Percentiles rank a stretch among this genome's conserved stretches.
phyloP scores from a whole-genome alignment of 202 grass and related monocot genomes.

The Setaria italica region DNA sequence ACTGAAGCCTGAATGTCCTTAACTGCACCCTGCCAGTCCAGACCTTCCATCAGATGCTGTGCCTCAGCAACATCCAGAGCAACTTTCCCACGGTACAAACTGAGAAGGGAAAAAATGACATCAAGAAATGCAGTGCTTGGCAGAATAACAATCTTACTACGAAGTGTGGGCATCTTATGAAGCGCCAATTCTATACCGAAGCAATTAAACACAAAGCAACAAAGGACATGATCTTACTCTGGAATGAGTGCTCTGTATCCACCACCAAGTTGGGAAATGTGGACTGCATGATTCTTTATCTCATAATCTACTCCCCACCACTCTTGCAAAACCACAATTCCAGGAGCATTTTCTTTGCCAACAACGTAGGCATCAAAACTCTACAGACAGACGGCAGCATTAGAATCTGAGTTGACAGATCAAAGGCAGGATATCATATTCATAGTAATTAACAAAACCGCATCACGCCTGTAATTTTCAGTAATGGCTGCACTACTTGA shows the following conservation, averaged over 20 bases:
- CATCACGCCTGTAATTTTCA: background rate
- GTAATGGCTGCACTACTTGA: background rate
- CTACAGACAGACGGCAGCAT: conserved; percentile 39
- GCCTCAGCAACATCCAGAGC: conserved; percentile 88
- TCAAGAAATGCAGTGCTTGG: background rate
- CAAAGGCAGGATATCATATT: background rate
- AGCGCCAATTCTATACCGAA: conserved; percentile 10
- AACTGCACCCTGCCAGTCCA: conserved; percentile 85
- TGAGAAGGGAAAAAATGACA: conserved; percentile 23
- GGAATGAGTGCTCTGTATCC: conserved; percentile 96
- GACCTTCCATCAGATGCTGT: conserved; percentile 84
- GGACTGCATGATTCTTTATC: conserved; percentile 88
- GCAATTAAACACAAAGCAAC: conserved; percentile 20
- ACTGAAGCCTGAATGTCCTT: conserved; percentile 94
- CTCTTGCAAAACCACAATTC: conserved; percentile 94
- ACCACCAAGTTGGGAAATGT: conserved; percentile 84
- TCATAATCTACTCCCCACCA: conserved; percentile 99
- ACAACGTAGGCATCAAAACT: conserved; percentile 91
- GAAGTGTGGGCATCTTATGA: background rate
- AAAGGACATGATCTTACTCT: conserved; percentile 63
- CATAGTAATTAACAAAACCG: background rate
- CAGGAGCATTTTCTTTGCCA: conserved; percentile 97
- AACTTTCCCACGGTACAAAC: conserved; percentile 95
- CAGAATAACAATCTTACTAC: background rate
- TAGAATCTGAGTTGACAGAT: conserved; percentile 10